Base-by-base conservation (phyloP, 2,329 filamentous ascomycete genomes). In the Diaporthe sp. region DNA sequence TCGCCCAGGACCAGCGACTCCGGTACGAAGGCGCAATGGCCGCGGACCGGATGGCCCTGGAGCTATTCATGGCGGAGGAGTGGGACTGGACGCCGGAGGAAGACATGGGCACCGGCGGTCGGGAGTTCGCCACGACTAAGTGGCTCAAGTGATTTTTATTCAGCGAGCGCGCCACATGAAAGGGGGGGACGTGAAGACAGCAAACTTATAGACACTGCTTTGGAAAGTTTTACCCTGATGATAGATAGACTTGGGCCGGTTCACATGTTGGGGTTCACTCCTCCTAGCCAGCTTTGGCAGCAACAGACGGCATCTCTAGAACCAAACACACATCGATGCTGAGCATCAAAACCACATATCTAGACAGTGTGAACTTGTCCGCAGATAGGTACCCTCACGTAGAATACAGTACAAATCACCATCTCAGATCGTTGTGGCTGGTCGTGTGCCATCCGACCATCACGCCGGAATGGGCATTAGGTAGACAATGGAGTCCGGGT, bases 11-110 rank as follows among this genome's bases (percentile, higher is more conserved):
- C 72, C 85, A 87, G 77, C 83, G 88, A 19, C 78, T 91, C 60
- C 84, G 86, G 15, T 85, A 86, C 58, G 86, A 88, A 75, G 86
- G 87, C 19, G 83, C 83, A 19, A 81, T 91, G 76, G 88, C 86
- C 47, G 84, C 85, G 4, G 88, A 90, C 55, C 84, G 84, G 74
- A 85, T 90, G 80, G 87, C 89, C 0, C 86, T 84, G 74, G 82
- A 82, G 10, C 80, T 92, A 8, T 92, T 92, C 76, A 90, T 88
- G 13, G 88, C 90, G 0, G 83, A 85, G 19, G 83, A 82, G 69
- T 92, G 90, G 90, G 85, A 91, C 77, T 92, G 90, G 90, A 90
- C 89, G 19, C 87, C 89, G 0, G 88, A 90, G 76, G 77, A 84
- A 13, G 82, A 72, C 58, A 19, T 54, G 15, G 70, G 70, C 35